A percentile compares a stretch with the other conserved stretches of the same genome.
phyloP scores from a whole-genome alignment of 176 grass and related monocot genomes.

The Oryza coarctata region DNA sequence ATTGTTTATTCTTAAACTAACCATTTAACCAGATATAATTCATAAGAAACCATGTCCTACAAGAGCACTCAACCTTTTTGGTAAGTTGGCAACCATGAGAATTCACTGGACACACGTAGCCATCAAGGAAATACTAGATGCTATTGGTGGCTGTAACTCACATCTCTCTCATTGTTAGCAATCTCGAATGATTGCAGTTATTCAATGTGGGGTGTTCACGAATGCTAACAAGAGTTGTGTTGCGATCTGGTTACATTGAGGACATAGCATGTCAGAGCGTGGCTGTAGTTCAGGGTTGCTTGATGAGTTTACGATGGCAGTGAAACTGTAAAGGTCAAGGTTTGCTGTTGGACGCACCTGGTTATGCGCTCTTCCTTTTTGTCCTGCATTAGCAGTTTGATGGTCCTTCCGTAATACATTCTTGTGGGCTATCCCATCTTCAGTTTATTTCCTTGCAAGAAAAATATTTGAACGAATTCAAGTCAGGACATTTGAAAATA shows the following conservation, averaged over 20 bases:
- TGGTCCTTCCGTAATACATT: neutral
- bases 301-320: neutral
- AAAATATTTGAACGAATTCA: neutral
- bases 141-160: neutral
- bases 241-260: neutral
- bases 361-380: neutral
- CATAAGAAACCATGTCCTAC: neutral
- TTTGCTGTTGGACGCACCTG: neutral
- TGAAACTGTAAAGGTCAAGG: neutral
- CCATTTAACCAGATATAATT: neutral
- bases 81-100: neutral
- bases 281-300: neutral
- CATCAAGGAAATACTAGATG: neutral
- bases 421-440: neutral
- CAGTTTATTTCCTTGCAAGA: neutral
- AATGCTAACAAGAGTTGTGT: neutral
- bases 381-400: neutral
- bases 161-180: neutral
- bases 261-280: too few species aligned
- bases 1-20: neutral
- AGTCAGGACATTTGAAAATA: neutral
- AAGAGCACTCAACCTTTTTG: neutral
- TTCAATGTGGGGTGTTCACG: neutral
- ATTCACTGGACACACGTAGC: neutral
- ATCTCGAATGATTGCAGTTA: neutral